Evolutionary conservation across 768 basidiomycete species (phyloP).

Genomic region (Amanita molliuscula): DNA sequence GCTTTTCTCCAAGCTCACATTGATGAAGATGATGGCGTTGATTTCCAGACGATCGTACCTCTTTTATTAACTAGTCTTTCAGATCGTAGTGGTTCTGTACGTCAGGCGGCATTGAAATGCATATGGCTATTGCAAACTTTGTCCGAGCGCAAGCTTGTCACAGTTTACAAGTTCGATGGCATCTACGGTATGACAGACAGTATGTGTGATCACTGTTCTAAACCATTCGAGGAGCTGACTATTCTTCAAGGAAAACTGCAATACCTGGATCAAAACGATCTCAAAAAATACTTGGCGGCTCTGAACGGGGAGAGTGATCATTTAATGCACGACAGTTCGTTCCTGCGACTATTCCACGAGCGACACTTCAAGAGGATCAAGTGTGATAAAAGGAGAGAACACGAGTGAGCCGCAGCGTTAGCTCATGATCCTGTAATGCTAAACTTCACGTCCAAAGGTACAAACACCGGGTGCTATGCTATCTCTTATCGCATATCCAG

Average conservation of each 20-base stretch:
- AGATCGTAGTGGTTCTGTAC: conserved; percentile 27
- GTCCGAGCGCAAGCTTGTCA: conserved; percentile 31
- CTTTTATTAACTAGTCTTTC: conserved; percentile 55
- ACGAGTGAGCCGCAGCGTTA: conserved; percentile 29
- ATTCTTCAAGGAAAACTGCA: conserved; percentile 37
- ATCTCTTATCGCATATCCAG: conserved; percentile 69
- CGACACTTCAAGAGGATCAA: conserved; percentile 38
- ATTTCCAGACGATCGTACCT: conserved; percentile 77
- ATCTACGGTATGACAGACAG: conserved; percentile 58
- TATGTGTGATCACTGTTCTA: conserved; percentile 21
- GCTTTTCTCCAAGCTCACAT: conserved; percentile 76
- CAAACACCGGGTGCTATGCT: conserved; percentile 64
- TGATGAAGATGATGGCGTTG: conserved; percentile 38
- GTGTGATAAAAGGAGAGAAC: conserved; percentile 44
- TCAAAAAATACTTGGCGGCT: conserved; percentile 44
- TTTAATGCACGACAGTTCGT: conserved; percentile 45
- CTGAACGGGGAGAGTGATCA: conserved; percentile 44
- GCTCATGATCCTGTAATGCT: background rate
- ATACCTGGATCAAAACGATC: conserved; percentile 58
- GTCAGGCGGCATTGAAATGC: conserved; percentile 46
- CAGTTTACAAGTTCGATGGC: conserved; percentile 63
- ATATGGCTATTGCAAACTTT: conserved; percentile 35
- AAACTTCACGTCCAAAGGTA: conserved; percentile 32
- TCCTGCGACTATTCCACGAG: conserved; percentile 50
- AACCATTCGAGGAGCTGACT: conserved; percentile 5